Evolutionary conservation across 2,329 filamentous ascomycete species (phyloP), one percentile per base, ranked within the genome.

Genomic region (Cordyceps sp.): DNA sequence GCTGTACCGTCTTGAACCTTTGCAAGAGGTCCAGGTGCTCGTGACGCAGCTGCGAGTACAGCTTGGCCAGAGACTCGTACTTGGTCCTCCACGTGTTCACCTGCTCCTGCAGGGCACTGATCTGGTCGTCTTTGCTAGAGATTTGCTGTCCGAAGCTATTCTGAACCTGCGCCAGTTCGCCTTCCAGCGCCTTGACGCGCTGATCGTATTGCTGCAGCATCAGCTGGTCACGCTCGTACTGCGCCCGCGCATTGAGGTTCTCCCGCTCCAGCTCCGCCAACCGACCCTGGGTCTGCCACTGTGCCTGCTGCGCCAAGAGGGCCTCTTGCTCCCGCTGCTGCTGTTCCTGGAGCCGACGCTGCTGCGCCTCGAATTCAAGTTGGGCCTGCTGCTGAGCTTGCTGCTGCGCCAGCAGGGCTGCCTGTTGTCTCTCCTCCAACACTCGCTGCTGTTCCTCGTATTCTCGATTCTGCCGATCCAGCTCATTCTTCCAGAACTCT

Each of bases 41-140:
- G 42, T 90, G 80, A 32, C 90, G 79, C 38, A 98, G 64, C 57
- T 98, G 90, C 7, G 88, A 94, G 58, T 98, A 98, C 12, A 98
- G 68, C 60, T 96, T 98, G 17, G 90, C 90, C 31, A 98, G 62
- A 1, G 88, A 82, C 54, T 98, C 90, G 48, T 98, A 98, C 56
- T 98, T 98, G 32, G 81, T 79, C 36, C 90, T 72, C 90, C 90
- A 98, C 1, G 86, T 94, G 55, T 94, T 94, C 41, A 96, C 80
- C 57, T 96, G 90, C 58, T 96, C 90, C 49, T 96, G 90, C 15
- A 98, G 63, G 2, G 90, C 78, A 17, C 78, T 69, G 45, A 98
- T 86, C 55, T 96, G 88, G 44, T 96, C 90, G 47, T 98, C 90
- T 51, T 86, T 92, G 50, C 86, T 94, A 23, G 68, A 61, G 32